phyloP scores from a whole-genome alignment of 768 basidiomycete species.

The Phanerochaete carnosa region DNA sequence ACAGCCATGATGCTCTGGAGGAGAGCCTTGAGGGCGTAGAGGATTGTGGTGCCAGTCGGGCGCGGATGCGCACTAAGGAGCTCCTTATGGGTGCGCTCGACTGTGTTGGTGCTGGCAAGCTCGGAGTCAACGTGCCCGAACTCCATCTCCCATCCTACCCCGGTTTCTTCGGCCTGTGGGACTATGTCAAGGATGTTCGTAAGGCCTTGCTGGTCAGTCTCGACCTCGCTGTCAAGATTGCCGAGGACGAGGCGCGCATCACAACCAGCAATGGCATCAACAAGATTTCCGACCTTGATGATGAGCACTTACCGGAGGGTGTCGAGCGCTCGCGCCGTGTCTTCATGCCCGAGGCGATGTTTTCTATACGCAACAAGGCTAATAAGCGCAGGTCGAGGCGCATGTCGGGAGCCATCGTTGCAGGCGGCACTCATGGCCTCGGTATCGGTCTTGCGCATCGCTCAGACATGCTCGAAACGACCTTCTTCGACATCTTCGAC shows the following conservation, averaged over 20 bases:
- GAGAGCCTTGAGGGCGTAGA: slow-evolving; percentile 77
- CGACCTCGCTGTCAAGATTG: slow-evolving; percentile 72
- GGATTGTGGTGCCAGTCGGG: slow-evolving; percentile 60
- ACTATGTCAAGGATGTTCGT: slow-evolving; percentile 81
- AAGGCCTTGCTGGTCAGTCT: slow-evolving; percentile 73
- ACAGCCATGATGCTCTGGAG: slow-evolving; percentile 69
- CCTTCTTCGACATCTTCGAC: slow-evolving; percentile 84
- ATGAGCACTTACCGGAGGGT: slow-evolving; percentile 73
- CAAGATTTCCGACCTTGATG: slow-evolving; percentile 64
- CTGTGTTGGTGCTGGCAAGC: slow-evolving; percentile 70
- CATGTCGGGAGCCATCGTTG: slow-evolving; percentile 52
- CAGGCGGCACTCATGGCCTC: slow-evolving; percentile 76
- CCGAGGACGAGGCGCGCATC: slow-evolving; percentile 80
- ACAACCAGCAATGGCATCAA: slow-evolving; percentile 65
- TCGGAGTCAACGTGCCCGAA: slow-evolving; percentile 47
- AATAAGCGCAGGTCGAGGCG: slow-evolving; percentile 36
- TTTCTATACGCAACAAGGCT: slow-evolving; percentile 50
- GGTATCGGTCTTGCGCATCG: slow-evolving; percentile 80
- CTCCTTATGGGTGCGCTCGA: slow-evolving; percentile 69
- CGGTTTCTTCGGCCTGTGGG: slow-evolving; percentile 78
- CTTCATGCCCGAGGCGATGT: slow-evolving; percentile 99
- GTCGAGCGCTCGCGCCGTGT: slow-evolving; percentile 80
- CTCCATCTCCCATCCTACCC: slow-evolving; percentile 76
- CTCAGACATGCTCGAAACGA: slow-evolving; percentile 73
- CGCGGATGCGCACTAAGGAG: slow-evolving; percentile 50